phyloP scores from a whole-genome alignment of 1,139 yeast genomes.

The Debaryomyces udenii region DNA sequence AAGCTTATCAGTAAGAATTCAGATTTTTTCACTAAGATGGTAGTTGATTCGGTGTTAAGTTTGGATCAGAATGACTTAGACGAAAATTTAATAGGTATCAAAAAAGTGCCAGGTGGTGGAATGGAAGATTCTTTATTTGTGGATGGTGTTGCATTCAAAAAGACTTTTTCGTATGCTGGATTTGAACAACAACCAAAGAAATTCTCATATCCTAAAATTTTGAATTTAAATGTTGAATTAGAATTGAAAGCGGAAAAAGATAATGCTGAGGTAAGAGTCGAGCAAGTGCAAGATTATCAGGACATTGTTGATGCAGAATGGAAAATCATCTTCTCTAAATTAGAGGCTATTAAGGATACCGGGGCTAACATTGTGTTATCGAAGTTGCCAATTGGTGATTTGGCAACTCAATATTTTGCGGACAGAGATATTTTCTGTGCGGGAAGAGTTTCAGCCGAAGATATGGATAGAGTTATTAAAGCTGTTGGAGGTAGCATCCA shows the following conservation, averaged over 20 bases:
- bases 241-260: constrained; percentile 98
- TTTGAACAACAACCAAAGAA: constrained; percentile 97
- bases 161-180: constrained; percentile 96
- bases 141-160: constrained; percentile 95
- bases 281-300: constrained; percentile 91
- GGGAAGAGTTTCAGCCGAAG: constrained; percentile 88
- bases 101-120: constrained; percentile 95
- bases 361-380: constrained; percentile 95
- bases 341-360: constrained; percentile 76
- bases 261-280: constrained; percentile 98
- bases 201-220: constrained; percentile 77
- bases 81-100: constrained; percentile 89
- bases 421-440: constrained; percentile 97
- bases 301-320: constrained; percentile 98
- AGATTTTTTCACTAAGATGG: constrained; percentile 91
- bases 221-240: constrained; percentile 86
- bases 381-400: constrained; percentile 94
- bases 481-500: constrained; percentile 95
- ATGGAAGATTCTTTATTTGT: constrained; percentile 90
- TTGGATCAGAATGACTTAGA: constrained; percentile 84
- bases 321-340: constrained; percentile 86
- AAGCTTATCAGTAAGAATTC: constrained; percentile 88
- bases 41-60: constrained; percentile 89
- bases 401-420: constrained; percentile 97
- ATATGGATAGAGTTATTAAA: constrained; percentile 86